Percentiles rank a stretch among this genome's conserved stretches.
Evolutionary conservation across 257 asterid genomes (phyloP).

Genomic region (Ilex asprella): DNA sequence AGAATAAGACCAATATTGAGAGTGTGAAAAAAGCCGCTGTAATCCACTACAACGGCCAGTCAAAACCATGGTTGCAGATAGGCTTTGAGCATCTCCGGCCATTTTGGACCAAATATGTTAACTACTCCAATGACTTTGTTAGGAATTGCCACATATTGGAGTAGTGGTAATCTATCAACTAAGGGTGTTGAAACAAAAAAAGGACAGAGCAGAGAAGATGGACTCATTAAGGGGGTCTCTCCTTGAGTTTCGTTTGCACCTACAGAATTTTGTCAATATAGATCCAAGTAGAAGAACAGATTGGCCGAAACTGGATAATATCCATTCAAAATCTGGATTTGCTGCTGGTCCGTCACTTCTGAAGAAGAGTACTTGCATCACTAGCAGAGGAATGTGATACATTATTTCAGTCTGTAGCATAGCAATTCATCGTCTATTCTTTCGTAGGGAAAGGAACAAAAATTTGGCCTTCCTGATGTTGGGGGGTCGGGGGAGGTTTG

Average conservation of each 20-base stretch:
- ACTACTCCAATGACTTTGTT: slow-evolving; percentile 83
- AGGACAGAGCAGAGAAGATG: slow-evolving; percentile 12
- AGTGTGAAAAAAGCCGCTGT: slow-evolving; percentile 84
- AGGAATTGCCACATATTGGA: slow-evolving; percentile 92
- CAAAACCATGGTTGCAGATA: slow-evolving; percentile 96
- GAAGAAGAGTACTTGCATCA: slow-evolving; percentile 36
- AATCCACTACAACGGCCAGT: slow-evolving; percentile 97
- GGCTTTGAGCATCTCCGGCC: slow-evolving; percentile 99
- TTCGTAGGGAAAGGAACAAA: slow-evolving; percentile 44
- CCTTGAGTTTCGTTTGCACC: slow-evolving; percentile 12
- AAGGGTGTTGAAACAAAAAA: slow-evolving; percentile 11
- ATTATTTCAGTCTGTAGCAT: slow-evolving; percentile 59
- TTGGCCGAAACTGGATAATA: slow-evolving; percentile 13
- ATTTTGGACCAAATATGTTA: slow-evolving; percentile 89
- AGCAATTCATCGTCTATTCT: slow-evolving; percentile 39
- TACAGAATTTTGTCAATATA: slow-evolving; percentile 26
- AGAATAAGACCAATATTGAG: slow-evolving; percentile 67
- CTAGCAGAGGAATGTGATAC: slow-evolving; percentile 38
- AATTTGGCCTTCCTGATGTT: background rate
- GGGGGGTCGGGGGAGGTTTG: background rate
- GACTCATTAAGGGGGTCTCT: slow-evolving; percentile 12
- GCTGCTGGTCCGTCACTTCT: slow-evolving; percentile 19
- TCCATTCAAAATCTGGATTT: slow-evolving; percentile 20
- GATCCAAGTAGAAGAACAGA: background rate
- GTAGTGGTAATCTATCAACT: slow-evolving; percentile 31